Conservation (phyloP, 2,329 filamentous ascomycete species). For the Aspergillus ustus region DNA sequence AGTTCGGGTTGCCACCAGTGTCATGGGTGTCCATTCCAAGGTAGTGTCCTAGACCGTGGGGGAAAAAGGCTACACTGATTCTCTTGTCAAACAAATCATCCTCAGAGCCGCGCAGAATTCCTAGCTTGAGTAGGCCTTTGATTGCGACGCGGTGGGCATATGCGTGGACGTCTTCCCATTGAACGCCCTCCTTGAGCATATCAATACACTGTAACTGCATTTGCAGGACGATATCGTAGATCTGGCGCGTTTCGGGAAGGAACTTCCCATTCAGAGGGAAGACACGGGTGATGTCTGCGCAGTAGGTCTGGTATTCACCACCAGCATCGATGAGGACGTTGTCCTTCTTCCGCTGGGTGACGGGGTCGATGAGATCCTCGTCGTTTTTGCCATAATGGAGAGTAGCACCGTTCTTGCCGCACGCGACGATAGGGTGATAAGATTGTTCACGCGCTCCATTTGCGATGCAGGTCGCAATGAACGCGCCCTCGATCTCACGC, state of each 20-base stretch:
- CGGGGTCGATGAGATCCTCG: slow-evolving; percentile 63
- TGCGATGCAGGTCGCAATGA: slow-evolving; percentile 72
- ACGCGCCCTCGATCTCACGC: slow-evolving; percentile 79
- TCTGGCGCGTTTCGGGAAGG: slow-evolving; percentile 67
- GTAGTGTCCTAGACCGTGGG: slow-evolving; percentile 89
- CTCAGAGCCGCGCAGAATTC: slow-evolving; percentile 68
- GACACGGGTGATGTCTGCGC: slow-evolving; percentile 86
- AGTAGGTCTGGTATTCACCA: slow-evolving; percentile 83
- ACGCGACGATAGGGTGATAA: slow-evolving; percentile 86
- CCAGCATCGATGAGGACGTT: slow-evolving; percentile 86
- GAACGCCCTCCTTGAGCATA: slow-evolving; percentile 68
- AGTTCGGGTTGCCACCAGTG: slow-evolving; percentile 77
- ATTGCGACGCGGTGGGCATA: slow-evolving; percentile 75
- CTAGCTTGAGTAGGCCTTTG: slow-evolving; percentile 70
- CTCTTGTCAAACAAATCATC: slow-evolving; percentile 76
- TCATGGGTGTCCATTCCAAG: slow-evolving; percentile 94
- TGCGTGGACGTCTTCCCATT: slow-evolving; percentile 74
- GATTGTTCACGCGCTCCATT: slow-evolving; percentile 76
- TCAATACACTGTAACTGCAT: slow-evolving; percentile 81
- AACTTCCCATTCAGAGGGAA: slow-evolving; percentile 77
- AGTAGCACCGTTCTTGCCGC: slow-evolving; percentile 79
- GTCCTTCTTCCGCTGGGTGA: slow-evolving; percentile 56
- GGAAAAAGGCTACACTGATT: slow-evolving; percentile 89
- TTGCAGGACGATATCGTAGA: slow-evolving; percentile 76
- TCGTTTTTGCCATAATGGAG: slow-evolving; percentile 88